These are phyloP conservation scores for Cnidoscolus chayamansa DNA, from an alignment of 441 rosid genomes.

Conservation along the genomic window DNA sequence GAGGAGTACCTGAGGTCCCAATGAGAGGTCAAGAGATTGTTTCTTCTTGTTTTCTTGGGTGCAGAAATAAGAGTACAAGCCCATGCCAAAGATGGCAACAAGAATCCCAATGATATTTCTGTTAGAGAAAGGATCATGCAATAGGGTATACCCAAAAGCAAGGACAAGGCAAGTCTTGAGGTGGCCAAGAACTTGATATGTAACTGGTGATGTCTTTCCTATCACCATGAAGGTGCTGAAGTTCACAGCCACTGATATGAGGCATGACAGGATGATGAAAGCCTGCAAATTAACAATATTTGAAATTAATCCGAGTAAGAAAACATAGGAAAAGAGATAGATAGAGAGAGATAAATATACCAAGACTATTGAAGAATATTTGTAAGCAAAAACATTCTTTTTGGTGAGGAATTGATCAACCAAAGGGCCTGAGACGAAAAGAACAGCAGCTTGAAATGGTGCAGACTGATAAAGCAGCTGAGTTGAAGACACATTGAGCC, in stretches of 20 bases:
- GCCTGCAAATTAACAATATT: conserved; percentile 39
- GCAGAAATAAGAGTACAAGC: conserved; percentile 82
- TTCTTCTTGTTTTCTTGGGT: conserved; percentile 73
- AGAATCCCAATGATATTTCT: conserved; percentile 85
- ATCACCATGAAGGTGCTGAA: conserved; percentile 95
- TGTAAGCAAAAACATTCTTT: conserved; percentile 76
- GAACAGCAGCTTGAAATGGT: conserved; percentile 91
- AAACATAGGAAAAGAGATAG: too few species aligned
- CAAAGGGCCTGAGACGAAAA: conserved; percentile 86
- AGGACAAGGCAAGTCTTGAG: conserved; percentile 93
- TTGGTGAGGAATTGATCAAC: conserved; percentile 80
- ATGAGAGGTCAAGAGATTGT: conserved; percentile 46
- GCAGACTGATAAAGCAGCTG: conserved; percentile 94
- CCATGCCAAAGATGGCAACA: conserved; percentile 86
- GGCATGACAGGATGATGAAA: conserved; percentile 77
- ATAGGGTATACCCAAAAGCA: conserved; percentile 73
- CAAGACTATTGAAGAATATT: conserved; percentile 69
- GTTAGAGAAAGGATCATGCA: conserved; percentile 81
- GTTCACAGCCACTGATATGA: conserved; percentile 89
- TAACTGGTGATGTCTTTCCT: conserved; percentile 98
- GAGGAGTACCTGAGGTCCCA: conserved; percentile 43
- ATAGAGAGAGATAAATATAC: conserved; percentile 26
- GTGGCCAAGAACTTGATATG: conserved; percentile 98
- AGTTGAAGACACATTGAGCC: conserved; percentile 85
- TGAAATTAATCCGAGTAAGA: neutral